Evolutionary conservation across 495 filamentous ascomycete species (phyloP), one percentile per base, ranked within the genome.

Genomic region (Aspergillus nanangensis): DNA sequence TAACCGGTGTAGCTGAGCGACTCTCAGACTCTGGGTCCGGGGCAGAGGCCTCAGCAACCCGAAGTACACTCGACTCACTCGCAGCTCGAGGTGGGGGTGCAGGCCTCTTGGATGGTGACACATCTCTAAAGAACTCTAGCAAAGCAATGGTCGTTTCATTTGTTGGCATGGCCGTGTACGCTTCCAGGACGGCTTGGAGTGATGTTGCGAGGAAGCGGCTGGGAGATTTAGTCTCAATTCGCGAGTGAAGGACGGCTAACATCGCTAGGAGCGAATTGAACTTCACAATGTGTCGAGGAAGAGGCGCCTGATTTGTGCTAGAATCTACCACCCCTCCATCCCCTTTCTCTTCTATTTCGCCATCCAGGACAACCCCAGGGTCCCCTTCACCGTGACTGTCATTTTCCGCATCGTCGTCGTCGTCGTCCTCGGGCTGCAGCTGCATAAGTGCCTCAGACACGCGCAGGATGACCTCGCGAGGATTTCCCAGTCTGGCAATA

Each of bases 171-270:
- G 59, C 47, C 27, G 77, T 74, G 61, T 90, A 95, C 4, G 84
- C 78, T 24, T 78, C 72, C 14, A 87, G 70, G 9, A 88, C 79
- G 10, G 88, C 86, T 47, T 87, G 84, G 13, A 97, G 77, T 23
- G 89, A 89, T 1, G 88, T 88, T n/a, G 87, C 88, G 23, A 98
- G 75, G 63, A 98, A 98, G 14, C 91, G 85, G 45, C 88, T 94
- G 2, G 93, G 93, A 45, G 84, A 86, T 66, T 90, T 92, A 3
- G 93, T 93, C 61, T 86, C 82, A 61, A 98, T 91, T 34, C 93
- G 82, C 13, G 76, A 77, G 61, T 96, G 93, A 7, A 96, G 77
- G n/a, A 87, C 84, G 3, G 82, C 80, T 2, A 98, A 81, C 74
- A 96, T 84, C 17, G 79, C 79, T 24, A 95, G 63, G 2, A 98